These are phyloP conservation scores for Claviceps lovelessii DNA, from an alignment of 2,329 filamentous ascomycete genomes.

Conservation along the genomic window DNA sequence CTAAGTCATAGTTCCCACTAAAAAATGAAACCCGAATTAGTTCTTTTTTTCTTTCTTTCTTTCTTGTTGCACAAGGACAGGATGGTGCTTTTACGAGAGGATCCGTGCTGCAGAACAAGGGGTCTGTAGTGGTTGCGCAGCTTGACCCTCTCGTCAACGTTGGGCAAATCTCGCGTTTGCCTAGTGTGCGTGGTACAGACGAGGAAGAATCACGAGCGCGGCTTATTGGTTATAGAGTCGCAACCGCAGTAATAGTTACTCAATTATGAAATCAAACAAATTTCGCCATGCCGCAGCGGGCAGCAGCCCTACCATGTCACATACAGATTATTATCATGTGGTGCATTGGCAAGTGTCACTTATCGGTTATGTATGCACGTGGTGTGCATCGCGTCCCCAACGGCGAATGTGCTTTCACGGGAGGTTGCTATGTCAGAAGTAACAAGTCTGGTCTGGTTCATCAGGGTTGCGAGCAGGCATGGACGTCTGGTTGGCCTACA, in stretches of 20 bases:
- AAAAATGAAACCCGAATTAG: not conserved
- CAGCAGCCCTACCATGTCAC: not conserved
- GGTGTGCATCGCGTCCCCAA: not conserved
- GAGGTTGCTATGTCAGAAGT: not conserved
- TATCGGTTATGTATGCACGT: not conserved
- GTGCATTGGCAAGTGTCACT: not conserved
- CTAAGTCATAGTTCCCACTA: not conserved
- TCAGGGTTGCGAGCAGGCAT: not conserved
- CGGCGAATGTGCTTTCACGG: not conserved
- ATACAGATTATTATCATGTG: not conserved
- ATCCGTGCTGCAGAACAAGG: not conserved
- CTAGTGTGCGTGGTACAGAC: not conserved
- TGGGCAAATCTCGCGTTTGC: constrained; percentile 1
- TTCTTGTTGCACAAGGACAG: not conserved
- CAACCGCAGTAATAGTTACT: not conserved
- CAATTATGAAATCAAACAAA: not conserved
- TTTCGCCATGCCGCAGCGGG: not conserved
- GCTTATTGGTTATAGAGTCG: not conserved
- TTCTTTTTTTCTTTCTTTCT: not conserved
- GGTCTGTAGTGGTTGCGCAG: not conserved
- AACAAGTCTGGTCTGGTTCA: not conserved
- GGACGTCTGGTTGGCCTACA: not conserved
- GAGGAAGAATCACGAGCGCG: not conserved
- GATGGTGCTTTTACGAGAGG: not conserved
- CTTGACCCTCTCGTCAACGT: not conserved